Evolutionary conservation across 2,329 filamentous ascomycete species (phyloP).

Genomic region (Fusarium sp.): DNA sequence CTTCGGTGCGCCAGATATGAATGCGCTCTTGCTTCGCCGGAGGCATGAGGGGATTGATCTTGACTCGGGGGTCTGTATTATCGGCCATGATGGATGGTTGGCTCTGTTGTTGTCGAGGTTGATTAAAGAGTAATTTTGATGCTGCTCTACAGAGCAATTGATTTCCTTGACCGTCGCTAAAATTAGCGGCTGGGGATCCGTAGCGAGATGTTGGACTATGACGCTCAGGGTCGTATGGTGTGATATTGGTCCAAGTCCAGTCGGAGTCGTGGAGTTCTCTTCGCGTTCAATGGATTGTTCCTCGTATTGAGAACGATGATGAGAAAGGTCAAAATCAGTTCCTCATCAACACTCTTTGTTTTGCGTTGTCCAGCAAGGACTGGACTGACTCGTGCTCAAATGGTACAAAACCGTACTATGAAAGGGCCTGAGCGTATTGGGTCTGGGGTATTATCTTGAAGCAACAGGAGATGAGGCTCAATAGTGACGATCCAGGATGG

Average conservation of each 20-base stretch:
- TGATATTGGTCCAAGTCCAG: constrained; percentile 20
- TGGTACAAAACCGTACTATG: constrained; percentile 8
- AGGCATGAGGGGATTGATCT: constrained; percentile 48
- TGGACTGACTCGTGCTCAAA: constrained; percentile 17
- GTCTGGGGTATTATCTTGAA: constrained; percentile 5
- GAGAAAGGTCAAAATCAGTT: background rate
- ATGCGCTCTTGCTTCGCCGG: constrained; percentile 58
- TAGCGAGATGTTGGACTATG: constrained; percentile 1
- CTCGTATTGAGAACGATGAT: background rate
- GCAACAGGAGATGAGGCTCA: background rate
- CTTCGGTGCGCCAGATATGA: constrained; percentile 65
- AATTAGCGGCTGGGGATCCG: constrained; percentile 2
- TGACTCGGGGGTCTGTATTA: constrained; percentile 16
- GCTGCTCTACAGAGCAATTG: background rate
- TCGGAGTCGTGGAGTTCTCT: constrained; percentile 9
- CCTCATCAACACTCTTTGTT: constrained; percentile 6
- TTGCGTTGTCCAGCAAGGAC: constrained; percentile 15
- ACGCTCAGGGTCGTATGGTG: constrained; percentile 7
- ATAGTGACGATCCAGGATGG: background rate
- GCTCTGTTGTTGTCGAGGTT: background rate
- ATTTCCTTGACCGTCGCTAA: background rate
- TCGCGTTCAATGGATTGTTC: constrained; percentile 2
- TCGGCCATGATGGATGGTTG: constrained; percentile 34
- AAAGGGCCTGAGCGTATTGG: constrained; percentile 10
- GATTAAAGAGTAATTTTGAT: background rate